Evolutionary conservation across 345 rosid genomes (phyloP).

Genomic region (Brassica rapa): DNA sequence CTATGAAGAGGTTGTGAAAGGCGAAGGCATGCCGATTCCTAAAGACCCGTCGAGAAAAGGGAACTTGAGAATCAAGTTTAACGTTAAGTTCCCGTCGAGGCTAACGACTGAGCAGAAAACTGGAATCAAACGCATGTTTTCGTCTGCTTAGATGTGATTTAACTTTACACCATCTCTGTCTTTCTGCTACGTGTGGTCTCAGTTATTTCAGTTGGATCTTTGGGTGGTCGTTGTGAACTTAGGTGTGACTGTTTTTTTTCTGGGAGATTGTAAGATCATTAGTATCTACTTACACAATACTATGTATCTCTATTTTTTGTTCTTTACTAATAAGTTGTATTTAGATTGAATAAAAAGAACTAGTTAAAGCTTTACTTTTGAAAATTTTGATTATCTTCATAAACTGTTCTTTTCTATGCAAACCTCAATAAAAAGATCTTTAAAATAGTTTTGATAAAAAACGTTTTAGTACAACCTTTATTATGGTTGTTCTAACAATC

Average conservation of each 20-base stretch:
- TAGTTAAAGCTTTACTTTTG: slow-evolving; percentile 7
- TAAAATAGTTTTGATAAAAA: neutral
- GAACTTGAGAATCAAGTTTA: slow-evolving; percentile 75
- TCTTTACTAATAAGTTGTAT: neutral
- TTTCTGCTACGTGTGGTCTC: slow-evolving; percentile 22
- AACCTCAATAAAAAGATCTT: neutral
- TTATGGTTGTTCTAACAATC: neutral
- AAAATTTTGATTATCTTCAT: neutral
- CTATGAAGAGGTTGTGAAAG: slow-evolving; percentile 78
- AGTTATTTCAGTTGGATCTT: slow-evolving; percentile 26
- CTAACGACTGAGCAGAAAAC: slow-evolving; percentile 72
- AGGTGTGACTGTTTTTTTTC: slow-evolving; percentile 15
- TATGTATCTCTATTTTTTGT: neutral
- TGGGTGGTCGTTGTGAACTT: slow-evolving; percentile 16
- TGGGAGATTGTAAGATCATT: slow-evolving; percentile 11
- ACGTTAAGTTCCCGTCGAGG: slow-evolving; percentile 65
- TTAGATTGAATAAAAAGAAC: neutral
- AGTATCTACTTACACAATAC: neutral
- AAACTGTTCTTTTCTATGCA: neutral
- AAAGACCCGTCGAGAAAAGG: slow-evolving; percentile 76
- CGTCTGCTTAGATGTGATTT: slow-evolving; percentile 26
- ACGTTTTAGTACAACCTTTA: neutral
- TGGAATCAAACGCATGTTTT: slow-evolving; percentile 69
- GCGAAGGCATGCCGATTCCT: slow-evolving; percentile 84
- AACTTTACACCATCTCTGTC: neutral